Conservation (phyloP, 78 protist species). For the Acrasis kona region DNA sequence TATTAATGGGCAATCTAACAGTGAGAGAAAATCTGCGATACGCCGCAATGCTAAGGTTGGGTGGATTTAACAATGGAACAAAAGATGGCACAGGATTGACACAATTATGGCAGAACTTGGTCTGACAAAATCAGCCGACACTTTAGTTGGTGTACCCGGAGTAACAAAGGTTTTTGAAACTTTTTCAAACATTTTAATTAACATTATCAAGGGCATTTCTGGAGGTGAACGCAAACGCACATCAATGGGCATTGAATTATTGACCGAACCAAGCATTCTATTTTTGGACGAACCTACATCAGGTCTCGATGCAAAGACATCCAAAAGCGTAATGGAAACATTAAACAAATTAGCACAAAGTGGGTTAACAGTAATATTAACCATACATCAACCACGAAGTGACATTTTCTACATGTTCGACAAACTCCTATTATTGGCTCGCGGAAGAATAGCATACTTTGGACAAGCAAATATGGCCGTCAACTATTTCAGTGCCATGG, state of each 20-base stretch:
- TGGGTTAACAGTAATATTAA: slow-evolving; percentile 26
- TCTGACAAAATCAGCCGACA: slow-evolving; percentile 30
- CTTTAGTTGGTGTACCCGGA: slow-evolving; percentile 49
- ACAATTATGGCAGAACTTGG: slow-evolving; percentile 42
- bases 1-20: slow-evolving; percentile 44
- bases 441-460: slow-evolving; percentile 3
- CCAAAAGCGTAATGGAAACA: not conserved
- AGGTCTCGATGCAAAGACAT: slow-evolving; percentile 47
- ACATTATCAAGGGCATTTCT: slow-evolving; percentile 64
- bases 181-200: too few species aligned
- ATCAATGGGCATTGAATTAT: slow-evolving; percentile 44
- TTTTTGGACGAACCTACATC: slow-evolving; percentile 82
- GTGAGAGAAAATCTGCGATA: slow-evolving; percentile 57
- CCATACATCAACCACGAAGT: slow-evolving; percentile 56
- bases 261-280: slow-evolving; percentile 24
- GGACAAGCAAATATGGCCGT: not conserved
- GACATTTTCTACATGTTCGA: slow-evolving; percentile 33
- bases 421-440: not conserved
- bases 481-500: not conserved
- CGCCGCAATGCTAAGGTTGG: slow-evolving; percentile 42
- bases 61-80: slow-evolving; percentile 18
- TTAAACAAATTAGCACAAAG: slow-evolving; percentile 5
- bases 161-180: too few species aligned
- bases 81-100: not conserved
- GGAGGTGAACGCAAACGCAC: slow-evolving; percentile 69